Base-by-base conservation (phyloP, 192 early-diverging fungal species). In the Podila epicladia region DNA sequence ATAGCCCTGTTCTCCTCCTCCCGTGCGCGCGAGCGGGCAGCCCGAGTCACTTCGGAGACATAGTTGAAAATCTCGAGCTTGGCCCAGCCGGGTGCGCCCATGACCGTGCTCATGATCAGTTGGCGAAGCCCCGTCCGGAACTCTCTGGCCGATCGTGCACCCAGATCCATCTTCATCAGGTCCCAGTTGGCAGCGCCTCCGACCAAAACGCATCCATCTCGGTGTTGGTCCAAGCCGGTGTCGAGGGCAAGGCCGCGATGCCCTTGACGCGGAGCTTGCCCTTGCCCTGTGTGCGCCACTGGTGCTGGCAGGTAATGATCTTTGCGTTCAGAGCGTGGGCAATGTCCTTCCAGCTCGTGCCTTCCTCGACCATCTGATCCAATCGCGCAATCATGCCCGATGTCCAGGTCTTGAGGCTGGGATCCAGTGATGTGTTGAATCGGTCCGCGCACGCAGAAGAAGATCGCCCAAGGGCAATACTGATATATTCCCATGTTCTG, bases 291-390 rank as follows among this genome's bases (percentile, higher is more conserved):
- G 51, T 80, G 1, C 66, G 51, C 77, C 77, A 80, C 68, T 80
- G 77, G 61, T 73, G 67, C 38, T 65, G 65, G 60, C 77, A 80
- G 17, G 77, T 33, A 9, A 73, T 57, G 48, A 64, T 49, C 19
- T 22, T 55, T 2, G 50, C 1, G 20, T 62, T 28, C 3, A 80
- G 28, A 1, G 41, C 13, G 5, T 33, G 11, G 0, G 71, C 65
- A 48, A 80, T 80, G 45, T 64, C 29, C 0, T 28, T 20, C 77
- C 77, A 80, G 11, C 15, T 24, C 3, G 1, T 28, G 8, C 71
- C 71, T 32, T 50, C 58, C 48, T 80, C 71, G 2, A 73, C 77
- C 77, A 80, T 71, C 50, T 80, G 65, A 65, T 80, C 67, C 48
- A 80, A 20, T 26, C 66, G 65, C 28, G 71, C 41, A 61, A 73